phyloP scores from a whole-genome alignment of 257 asterid genomes.

The Solanum infundibuliforme region DNA sequence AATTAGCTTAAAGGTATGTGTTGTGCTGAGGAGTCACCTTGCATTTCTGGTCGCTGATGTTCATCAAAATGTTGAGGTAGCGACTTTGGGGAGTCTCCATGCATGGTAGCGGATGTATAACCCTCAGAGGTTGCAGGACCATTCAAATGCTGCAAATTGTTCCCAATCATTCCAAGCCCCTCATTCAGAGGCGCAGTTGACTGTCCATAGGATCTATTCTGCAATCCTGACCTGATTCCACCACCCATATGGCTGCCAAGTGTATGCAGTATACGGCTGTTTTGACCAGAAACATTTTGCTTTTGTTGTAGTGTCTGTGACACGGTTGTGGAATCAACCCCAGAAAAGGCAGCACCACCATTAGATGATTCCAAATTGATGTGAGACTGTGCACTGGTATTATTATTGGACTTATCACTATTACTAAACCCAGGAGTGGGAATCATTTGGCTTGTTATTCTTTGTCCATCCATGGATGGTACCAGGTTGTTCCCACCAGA shows the following conservation, averaged over 20 bases:
- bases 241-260: constrained; percentile 81
- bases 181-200: constrained; percentile 54
- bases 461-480: constrained; percentile 53
- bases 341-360: constrained; percentile 41
- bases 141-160: constrained; percentile 40
- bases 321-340: constrained; percentile 42
- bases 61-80: constrained; percentile 49
- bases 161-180: constrained; percentile 58
- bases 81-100: constrained; percentile 53
- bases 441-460: constrained; percentile 89
- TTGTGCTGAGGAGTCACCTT: constrained; percentile 29
- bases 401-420: constrained; percentile 30
- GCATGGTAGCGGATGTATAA: constrained; percentile 31
- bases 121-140: constrained; percentile 49
- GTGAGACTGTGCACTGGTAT: constrained; percentile 32
- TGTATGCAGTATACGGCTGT: constrained; percentile 63
- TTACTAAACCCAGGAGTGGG: constrained; percentile 88
- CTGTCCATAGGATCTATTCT: constrained; percentile 61
- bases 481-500: constrained; percentile 55
- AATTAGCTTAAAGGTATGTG: neutral
- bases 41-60: constrained; percentile 52
- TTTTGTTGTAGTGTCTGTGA: constrained; percentile 72
- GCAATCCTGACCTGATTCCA: constrained; percentile 68
- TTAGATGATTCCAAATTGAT: constrained; percentile 48
- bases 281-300: constrained; percentile 72